A percentile compares a stretch with the other conserved stretches of the same genome.
phyloP scores from a whole-genome alignment of 768 basidiomycete genomes.

The Inosperma sp. region DNA sequence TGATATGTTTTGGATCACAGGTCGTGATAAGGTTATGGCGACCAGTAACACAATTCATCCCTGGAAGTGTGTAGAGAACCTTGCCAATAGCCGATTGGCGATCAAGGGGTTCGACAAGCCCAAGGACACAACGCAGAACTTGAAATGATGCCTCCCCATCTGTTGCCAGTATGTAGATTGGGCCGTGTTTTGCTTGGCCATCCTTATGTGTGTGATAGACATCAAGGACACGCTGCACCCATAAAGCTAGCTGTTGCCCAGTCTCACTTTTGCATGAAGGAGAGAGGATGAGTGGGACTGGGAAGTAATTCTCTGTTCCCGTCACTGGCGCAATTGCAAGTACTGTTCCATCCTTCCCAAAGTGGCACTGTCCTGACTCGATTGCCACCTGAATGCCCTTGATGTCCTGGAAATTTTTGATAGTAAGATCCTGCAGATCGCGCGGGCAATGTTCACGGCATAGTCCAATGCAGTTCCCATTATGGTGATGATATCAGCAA shows the following conservation, averaged over 20 bases:
- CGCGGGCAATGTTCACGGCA: slow-evolving; percentile 24
- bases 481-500: slow-evolving; percentile 13
- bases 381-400: slow-evolving; percentile 11
- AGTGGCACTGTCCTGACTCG: slow-evolving; percentile 11
- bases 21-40: slow-evolving; percentile 16
- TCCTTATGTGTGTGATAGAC: slow-evolving; percentile 12
- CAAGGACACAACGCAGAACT: slow-evolving; percentile 17
- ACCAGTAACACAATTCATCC: slow-evolving; percentile 23
- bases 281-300: slow-evolving; percentile 21
- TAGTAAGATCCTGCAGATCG: background rate
- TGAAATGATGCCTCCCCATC: slow-evolving; percentile 29
- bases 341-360: slow-evolving; percentile 28
- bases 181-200: slow-evolving; percentile 21
- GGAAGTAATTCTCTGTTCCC: slow-evolving; percentile 20
- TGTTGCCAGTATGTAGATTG: slow-evolving; percentile 23
- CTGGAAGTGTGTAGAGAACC: slow-evolving; percentile 14
- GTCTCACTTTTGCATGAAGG: slow-evolving; percentile 24
- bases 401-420: slow-evolving; percentile 10
- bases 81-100: slow-evolving; percentile 10
- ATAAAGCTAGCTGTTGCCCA: slow-evolving; percentile 9
- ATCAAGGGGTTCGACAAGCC: slow-evolving; percentile 11
- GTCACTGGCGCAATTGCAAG: slow-evolving; percentile 23
- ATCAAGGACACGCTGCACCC: slow-evolving; percentile 18
- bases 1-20: slow-evolving; percentile 29
- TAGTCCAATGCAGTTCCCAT: slow-evolving; percentile 18